A percentile compares a stretch with the other conserved stretches of the same genome.
Evolutionary conservation across 2,329 filamentous ascomycete genomes (phyloP).

Genomic region (Sporothrix curviconia): DNA sequence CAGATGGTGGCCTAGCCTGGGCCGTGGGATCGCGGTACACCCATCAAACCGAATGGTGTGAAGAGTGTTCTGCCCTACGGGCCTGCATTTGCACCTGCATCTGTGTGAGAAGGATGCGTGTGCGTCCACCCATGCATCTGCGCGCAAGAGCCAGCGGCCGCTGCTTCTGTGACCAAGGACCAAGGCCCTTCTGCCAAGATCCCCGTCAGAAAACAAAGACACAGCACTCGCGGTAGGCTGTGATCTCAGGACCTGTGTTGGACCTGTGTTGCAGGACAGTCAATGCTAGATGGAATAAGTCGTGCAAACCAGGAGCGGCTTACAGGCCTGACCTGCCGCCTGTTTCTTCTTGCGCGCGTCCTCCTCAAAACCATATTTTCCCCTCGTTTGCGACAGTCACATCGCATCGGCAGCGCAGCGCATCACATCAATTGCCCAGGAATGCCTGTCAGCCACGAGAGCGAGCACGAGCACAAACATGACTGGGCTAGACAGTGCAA

Average conservation of each 20-base stretch:
- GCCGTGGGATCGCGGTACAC: not conserved
- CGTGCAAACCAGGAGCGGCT: no score
- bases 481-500: not conserved
- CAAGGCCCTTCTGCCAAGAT: no score
- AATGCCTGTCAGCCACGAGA: constrained; percentile 7
- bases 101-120: not conserved
- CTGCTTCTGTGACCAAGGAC: not conserved
- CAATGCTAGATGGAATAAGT: no score
- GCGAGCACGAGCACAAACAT: not conserved
- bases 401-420: not conserved
- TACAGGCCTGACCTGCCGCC: no score
- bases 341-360: no score
- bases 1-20: not conserved
- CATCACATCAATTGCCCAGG: not conserved
- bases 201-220: no score
- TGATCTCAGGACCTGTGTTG: no score
- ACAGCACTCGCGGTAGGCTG: no score
- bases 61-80: constrained; percentile 11
- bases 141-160: not conserved
- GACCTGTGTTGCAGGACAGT: no score
- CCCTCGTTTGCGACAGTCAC: not conserved
- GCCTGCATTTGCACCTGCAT: constrained; percentile 12
- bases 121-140: not conserved
- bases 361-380: not conserved
- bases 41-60: not conserved